A percentile compares a stretch with the other conserved stretches of the same genome.
Evolutionary conservation across 768 basidiomycete species (phyloP).

Genomic region (Amanita pallidorosea): DNA sequence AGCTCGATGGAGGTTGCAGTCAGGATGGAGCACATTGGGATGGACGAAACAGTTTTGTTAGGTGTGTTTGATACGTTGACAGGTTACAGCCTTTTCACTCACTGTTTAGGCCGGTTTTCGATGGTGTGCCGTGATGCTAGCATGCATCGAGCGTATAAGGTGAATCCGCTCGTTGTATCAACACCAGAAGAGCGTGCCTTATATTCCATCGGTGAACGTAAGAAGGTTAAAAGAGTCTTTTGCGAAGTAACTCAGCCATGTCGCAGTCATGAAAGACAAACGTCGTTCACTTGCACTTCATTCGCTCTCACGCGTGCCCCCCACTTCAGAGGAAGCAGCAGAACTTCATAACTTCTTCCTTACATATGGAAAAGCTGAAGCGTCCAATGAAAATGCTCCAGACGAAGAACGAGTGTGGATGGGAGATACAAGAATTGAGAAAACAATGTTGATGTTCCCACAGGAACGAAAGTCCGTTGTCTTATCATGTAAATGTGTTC

Average conservation of each 20-base stretch:
- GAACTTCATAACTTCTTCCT: slow-evolving; percentile 64
- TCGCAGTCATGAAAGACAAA: slow-evolving; percentile 48
- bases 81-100: neutral
- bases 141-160: slow-evolving; percentile 51
- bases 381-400: neutral
- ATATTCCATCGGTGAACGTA: slow-evolving; percentile 59
- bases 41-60: slow-evolving; percentile 54
- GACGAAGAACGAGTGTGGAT: slow-evolving; percentile 45
- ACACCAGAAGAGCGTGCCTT: slow-evolving; percentile 56
- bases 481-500: neutral
- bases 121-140: slow-evolving; percentile 76
- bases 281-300: slow-evolving; percentile 41
- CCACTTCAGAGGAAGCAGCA: slow-evolving; percentile 56
- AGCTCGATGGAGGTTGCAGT: slow-evolving; percentile 84
- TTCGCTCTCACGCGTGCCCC: slow-evolving; percentile 65
- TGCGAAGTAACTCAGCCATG: neutral
- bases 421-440: slow-evolving; percentile 62
- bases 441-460: slow-evolving; percentile 35
- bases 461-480: slow-evolving; percentile 7
- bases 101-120: slow-evolving; percentile 64
- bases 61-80: slow-evolving; percentile 25
- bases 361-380: slow-evolving; percentile 33
- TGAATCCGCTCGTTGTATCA: slow-evolving; percentile 50
- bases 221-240: slow-evolving; percentile 9
- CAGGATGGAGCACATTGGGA: slow-evolving; percentile 61